Evolutionary conservation across 495 filamentous ascomycete species (phyloP), one percentile per base, ranked within the genome.

Genomic region (Xylaria curta): DNA sequence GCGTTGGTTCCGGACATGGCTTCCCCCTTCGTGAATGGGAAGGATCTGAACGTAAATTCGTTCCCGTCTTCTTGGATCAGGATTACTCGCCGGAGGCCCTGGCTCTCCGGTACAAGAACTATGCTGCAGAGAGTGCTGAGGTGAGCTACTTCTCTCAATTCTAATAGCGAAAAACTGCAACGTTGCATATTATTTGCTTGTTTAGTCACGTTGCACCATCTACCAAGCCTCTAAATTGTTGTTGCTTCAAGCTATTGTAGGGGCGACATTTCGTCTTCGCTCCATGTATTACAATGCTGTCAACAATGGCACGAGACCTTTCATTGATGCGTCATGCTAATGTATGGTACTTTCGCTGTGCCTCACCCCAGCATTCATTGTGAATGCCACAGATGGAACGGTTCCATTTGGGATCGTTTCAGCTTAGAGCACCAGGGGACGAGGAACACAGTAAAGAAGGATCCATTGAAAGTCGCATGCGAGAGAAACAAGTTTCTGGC

Each of bases 11-110:
- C 47, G 72, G 75, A 60, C 63, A 74, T 75, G 49, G 80, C 79
- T 79, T 76, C 63, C 46, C 71, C 68, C 9, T 76, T 28, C 74
- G 73, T 36, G 83, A 85, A 59, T 86, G 83, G 85, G 82, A 79
- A 33, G 88, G 86, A 0, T 83, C 85, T 51, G 74, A 83, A 24
- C 83, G 85, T 33, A 76, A 88, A 38, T 90, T 86, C 78, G 78
- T 85, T 21, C 86, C 87, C 24, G 88, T 91, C 19, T 92, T 92
- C 70, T 78, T 81, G 2, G 85, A 88, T 28, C 73, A 83, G 63
- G 90, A 92, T 68, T 87, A 87, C 65, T 82, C 79, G 13, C 89
- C 89, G 0, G 86, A 86, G 54, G 80, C 82, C 0, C 56, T 89
- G 15, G 88, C 86, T 24, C 13, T 80, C 38, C 79, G 86, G 49